Evolutionary conservation across 495 filamentous ascomycete species (phyloP), one percentile per base, ranked within the genome.

Genomic region (Neurospora pannonica): DNA sequence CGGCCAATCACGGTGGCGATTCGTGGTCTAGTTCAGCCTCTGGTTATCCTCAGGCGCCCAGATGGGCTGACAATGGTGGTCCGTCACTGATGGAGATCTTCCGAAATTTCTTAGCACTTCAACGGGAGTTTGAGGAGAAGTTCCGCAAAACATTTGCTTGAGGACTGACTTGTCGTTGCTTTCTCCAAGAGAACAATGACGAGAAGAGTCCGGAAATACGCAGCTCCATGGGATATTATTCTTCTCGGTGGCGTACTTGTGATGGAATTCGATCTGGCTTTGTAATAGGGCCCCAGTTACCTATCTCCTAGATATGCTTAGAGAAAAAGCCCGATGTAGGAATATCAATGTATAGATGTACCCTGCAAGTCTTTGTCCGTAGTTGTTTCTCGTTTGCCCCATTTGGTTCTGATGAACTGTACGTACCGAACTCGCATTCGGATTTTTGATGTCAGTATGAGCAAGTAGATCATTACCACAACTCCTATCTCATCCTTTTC

Each of bases 101-200:
- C 31, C 82, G 81, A 78, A 87, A 85, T 7, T 89, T 94, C 75
- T 80, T 77, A 69, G 79, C 82, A 81, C 78, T 94, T 75, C 86
- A 85, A 75, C 75, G 72, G 38, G 88, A 89, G 75, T 93, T 94
- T 79, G 87, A 93, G 76, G 80, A 80, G 38, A 92, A 91, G 81
- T 93, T 93, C 82, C 86, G 74, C 74, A 86, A 84, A 62, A 92
- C 90, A 43, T 89, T 80, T 79, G 84, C 85, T 40, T 76, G 36
- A 74, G 21, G 6, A 67, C 28, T 17, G 54, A 67, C 28, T 67
- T 3, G 15, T 67, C 6, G 28, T 9, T 67, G 54, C 54, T 67
- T 34, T 19, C 13, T 34, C 48, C 21, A 28, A 60, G 11, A 3
- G 2, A 15, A 60, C 48, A 36, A 34, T 67, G 28, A 67, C 15